Conservation (phyloP, 208 protist species). For the Leishmania guyanensis region DNA sequence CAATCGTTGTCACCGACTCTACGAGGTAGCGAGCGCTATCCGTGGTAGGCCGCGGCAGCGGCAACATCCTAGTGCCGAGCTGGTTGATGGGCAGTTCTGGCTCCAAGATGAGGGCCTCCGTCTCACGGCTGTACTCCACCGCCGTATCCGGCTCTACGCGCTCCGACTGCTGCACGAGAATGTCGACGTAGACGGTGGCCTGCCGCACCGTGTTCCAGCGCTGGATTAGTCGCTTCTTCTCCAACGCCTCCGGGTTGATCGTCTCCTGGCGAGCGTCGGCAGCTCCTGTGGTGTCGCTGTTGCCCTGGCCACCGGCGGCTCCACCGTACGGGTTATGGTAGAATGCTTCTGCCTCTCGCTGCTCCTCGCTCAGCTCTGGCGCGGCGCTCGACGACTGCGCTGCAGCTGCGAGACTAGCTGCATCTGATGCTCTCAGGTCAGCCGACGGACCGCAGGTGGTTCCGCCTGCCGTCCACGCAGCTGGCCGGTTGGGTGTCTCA, state of each 20-base stretch:
- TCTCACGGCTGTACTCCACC: conserved; percentile 76
- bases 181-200: conserved; percentile 71
- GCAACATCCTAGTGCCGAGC: conserved; percentile 49
- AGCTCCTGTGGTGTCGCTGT: neutral
- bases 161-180: conserved; percentile 78
- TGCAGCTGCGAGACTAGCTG: neutral
- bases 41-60: conserved; percentile 43
- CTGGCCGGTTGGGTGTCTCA: conserved; percentile 2
- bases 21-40: conserved; percentile 56
- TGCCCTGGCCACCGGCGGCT: neutral
- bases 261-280: conserved; percentile 11
- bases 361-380: conserved; percentile 18
- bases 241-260: conserved; percentile 35
- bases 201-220: conserved; percentile 64
- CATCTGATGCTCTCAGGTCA: neutral
- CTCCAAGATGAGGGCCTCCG: conserved; percentile 61
- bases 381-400: neutral
- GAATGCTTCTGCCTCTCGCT: conserved; percentile 21
- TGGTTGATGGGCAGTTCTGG: conserved; percentile 43
- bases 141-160: conserved; percentile 54
- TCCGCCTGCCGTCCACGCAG: neutral
- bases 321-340: conserved; percentile 32
- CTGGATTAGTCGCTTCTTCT: conserved; percentile 57
- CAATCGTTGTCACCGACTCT: conserved; percentile 33
- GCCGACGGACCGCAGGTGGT: conserved; percentile 8